Base-by-base conservation (phyloP, 2,329 filamentous ascomycete genomes). In the Talaromyces piceae region DNA sequence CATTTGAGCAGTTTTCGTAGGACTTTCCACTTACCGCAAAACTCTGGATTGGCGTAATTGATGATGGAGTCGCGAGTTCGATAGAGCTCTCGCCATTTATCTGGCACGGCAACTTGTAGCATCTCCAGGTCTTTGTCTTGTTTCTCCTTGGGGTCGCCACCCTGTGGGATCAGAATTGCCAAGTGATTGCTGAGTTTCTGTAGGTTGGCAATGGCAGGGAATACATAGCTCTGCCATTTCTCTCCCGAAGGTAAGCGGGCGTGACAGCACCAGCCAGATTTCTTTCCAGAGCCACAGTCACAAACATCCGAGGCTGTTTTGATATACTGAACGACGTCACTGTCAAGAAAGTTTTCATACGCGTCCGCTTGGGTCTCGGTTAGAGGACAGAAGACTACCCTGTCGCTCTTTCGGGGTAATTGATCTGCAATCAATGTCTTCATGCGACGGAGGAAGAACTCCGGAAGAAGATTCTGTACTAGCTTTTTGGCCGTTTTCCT, bases 21-120 rank as follows among this genome's bases (percentile, higher is more conserved):
- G 1, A 98, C 82, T 63, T 88, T 90, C 93, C 93, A 98, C 69
- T 98, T 98, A 3, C 93, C 93, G 63, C 93, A 98, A 58, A 91
- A 96, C 52, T 94, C 87, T 0, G 88, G 86, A 59, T 95, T 90
- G 1, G 90, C 85, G 47, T 90, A 84, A 59, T 86, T 87, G 47
- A 87, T 70, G 53, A 97, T 85, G 7, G 83, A 88, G 59, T 95
- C 88, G 41, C 88, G 80, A 18, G 85, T 81, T 9, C 75, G 74
- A 63, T 90, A 93, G 0, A 95, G 74, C 18, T 83, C 73, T 60
- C 83, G 75, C 88, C 89, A 96, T 2, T 76, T 73, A 30, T 86
- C 76, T 0, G 93, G 91, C 13, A 91, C 73, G 49, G 88, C 89
- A 1, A 81, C 78, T 62, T 87, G 77, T 2, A 98, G 78, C 57